Evolutionary conservation across 2,329 filamentous ascomycete species (phyloP), one percentile per base, ranked within the genome.

Genomic region (Colletotrichum destructivum): DNA sequence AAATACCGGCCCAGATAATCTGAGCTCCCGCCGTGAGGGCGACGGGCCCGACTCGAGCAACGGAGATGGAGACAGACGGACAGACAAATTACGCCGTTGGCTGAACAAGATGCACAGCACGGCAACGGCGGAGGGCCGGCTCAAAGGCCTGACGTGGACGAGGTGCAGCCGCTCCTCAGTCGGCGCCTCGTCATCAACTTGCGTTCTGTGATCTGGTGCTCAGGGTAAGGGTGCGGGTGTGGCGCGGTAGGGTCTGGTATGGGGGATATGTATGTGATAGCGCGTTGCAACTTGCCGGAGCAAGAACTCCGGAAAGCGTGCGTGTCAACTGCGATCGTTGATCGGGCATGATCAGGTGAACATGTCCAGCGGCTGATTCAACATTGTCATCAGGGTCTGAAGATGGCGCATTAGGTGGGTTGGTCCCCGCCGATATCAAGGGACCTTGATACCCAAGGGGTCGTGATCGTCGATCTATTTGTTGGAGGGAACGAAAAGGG

Each of bases 381-480:
- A 71, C 59, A 23, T 55, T 72, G 26, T 63, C 54, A 60, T 63
- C 65, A 71, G 65, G 65, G 69, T 71, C 65, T 60, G 38, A 56
- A 18, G 23, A 52, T 52, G 61, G 61, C 47, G 44, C 38, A 52
- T 16, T 52, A 64, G 40, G 56, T 44, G 67, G 57, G 65, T 47
- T 60, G 65, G 60, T 52, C 56, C 42, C 52, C 23, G 51, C 55
- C 63, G 40, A 51, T 54, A 38, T n/a, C 59, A 35, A 69, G 15
- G 49, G 54, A 55, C 65, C 47, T 60, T 68, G 65, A 26, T 71
- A 38, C 59, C 46, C 46, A 59, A 60, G 52, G 69, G 65, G 65
- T 69, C 59, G 59, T 44, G 59, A 69, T 71, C 69, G 69, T 60
- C 69, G 69, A 71, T 71, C 59, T 64, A 51, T 62, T n/a, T 38